Conservation (phyloP, 768 basidiomycete species). For the Suillus weaverae region DNA sequence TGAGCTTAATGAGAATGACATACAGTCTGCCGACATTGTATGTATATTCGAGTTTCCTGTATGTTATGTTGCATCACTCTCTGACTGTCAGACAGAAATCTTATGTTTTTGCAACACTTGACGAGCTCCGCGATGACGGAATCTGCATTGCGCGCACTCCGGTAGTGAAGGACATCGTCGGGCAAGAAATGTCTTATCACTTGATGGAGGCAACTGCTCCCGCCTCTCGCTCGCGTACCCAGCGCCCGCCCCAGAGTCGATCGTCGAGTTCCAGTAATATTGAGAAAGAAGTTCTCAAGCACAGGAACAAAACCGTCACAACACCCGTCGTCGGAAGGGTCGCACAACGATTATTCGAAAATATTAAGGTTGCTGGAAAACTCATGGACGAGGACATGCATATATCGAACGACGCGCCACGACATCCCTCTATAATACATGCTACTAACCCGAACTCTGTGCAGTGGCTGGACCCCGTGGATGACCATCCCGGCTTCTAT, state of each 20-base stretch:
- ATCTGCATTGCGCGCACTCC: conserved; percentile 43
- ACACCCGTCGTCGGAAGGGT: conserved; percentile 50
- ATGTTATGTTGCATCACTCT: not conserved
- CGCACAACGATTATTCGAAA: conserved; percentile 46
- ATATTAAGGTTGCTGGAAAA: conserved; percentile 41
- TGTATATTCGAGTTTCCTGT: conserved; percentile 19
- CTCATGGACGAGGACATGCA: conserved; percentile 28
- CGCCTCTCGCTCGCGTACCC: conserved; percentile 15
- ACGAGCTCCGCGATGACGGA: conserved; percentile 36
- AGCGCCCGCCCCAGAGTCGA: conserved; percentile 16
- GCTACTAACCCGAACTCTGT: conserved; percentile 33
- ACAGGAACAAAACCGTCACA: conserved; percentile 39
- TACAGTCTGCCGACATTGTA: conserved; percentile 49
- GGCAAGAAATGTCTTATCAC: conserved; percentile 25
- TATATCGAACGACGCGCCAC: conserved; percentile 17
- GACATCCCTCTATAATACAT: conserved; percentile 22
- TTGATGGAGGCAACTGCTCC: conserved; percentile 17
- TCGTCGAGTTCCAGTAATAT: conserved; percentile 11
- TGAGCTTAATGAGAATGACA: conserved; percentile 40
- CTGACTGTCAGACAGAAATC: conserved; percentile 33
- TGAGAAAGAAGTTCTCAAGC: conserved; percentile 37
- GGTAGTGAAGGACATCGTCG: conserved; percentile 37
- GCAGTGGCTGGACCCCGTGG: conserved; percentile 32
- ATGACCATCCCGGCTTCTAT: conserved; percentile 36
- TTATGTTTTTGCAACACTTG: conserved; percentile 42